Conservation (phyloP, 139 green algal genomes). For the Astrephomene gubernaculifera region DNA sequence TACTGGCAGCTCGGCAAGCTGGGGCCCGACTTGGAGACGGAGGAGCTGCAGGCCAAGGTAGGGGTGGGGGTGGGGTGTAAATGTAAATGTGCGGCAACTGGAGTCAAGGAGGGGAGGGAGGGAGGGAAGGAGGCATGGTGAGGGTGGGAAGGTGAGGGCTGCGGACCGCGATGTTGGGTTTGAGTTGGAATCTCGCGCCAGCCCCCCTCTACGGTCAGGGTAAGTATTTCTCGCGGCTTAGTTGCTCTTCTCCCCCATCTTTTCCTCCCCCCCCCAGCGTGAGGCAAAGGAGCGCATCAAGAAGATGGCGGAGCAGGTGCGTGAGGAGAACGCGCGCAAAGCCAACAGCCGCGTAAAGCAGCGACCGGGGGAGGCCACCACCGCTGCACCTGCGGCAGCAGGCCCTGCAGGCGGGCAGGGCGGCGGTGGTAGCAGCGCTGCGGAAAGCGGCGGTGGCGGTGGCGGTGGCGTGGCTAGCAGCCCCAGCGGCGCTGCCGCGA, state of each 20-base stretch:
- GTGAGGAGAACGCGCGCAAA: conserved; percentile 55
- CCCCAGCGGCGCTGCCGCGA: neutral
- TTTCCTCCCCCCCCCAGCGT: conserved; percentile 38
- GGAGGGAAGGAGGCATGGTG: too few species aligned
- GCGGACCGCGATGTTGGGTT: too few species aligned
- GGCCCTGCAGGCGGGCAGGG: neutral
- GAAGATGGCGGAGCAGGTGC: conserved; percentile 58
- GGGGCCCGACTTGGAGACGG: conserved; percentile 70
- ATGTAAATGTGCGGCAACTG: neutral
- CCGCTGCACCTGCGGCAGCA: neutral
- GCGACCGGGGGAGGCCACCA: too few species aligned
- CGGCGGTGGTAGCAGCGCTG: neutral
- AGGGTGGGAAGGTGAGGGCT: neutral
- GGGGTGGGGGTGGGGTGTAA: neutral
- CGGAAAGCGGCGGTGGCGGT: neutral
- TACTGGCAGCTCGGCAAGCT: conserved; percentile 85
- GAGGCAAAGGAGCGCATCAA: conserved; percentile 70
- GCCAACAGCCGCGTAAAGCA: conserved; percentile 22
- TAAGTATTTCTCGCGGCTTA: too few species aligned
- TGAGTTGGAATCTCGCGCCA: too few species aligned
- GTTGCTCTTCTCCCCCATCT: too few species aligned
- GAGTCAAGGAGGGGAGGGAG: neutral
- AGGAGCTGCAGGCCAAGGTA: conserved; percentile 73
- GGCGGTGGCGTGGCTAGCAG: neutral
- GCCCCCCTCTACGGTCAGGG: too few species aligned